A percentile compares a stretch with the other conserved stretches of the same genome.
phyloP scores from a whole-genome alignment of 768 basidiomycete species.

The Nevesoporus exiguus region DNA sequence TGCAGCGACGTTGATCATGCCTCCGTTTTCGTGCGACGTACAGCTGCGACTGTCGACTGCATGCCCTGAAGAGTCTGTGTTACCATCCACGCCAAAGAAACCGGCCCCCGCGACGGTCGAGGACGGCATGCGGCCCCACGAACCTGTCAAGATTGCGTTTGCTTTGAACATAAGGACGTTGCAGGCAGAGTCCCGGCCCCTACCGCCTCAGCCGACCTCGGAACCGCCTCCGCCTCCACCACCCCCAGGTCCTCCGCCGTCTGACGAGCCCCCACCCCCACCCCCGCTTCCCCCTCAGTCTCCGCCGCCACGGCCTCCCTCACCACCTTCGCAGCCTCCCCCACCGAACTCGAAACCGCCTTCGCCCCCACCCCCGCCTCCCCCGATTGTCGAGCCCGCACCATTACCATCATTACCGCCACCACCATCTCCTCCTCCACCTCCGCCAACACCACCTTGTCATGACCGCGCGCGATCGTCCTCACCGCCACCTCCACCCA shows the following conservation, averaged over 20 bases:
- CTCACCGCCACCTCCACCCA: conserved; percentile 23
- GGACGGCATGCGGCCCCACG: conserved; percentile 31
- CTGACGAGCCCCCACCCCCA: conserved; percentile 27
- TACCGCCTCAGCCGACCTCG: conserved; percentile 37
- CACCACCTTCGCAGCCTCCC: conserved; percentile 27
- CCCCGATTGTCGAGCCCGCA: conserved; percentile 10
- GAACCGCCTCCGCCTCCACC: conserved; percentile 38
- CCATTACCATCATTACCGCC: conserved; percentile 20
- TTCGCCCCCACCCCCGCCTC: conserved; percentile 12
- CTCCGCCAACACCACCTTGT: conserved; percentile 8
- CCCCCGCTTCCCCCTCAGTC: conserved; percentile 29
- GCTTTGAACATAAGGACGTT: conserved; percentile 31
- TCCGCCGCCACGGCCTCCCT: conserved; percentile 24
- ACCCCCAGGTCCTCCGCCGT: conserved; percentile 29
- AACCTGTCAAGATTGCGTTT: conserved; percentile 32
- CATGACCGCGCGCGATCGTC: conserved; percentile 20
- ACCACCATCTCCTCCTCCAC: conserved; percentile 16
- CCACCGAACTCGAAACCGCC: conserved; percentile 18
- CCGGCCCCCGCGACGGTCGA: conserved; percentile 21
- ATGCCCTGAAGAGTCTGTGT: conserved; percentile 14
- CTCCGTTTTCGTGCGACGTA: conserved; percentile 6
- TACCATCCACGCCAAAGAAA: conserved; percentile 16
- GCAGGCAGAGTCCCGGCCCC: conserved; percentile 24
- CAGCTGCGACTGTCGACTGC: conserved; percentile 15
- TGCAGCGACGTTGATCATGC: background rate